Conservation (phyloP, 257 asterid genomes). For the Verbena officinalis region DNA sequence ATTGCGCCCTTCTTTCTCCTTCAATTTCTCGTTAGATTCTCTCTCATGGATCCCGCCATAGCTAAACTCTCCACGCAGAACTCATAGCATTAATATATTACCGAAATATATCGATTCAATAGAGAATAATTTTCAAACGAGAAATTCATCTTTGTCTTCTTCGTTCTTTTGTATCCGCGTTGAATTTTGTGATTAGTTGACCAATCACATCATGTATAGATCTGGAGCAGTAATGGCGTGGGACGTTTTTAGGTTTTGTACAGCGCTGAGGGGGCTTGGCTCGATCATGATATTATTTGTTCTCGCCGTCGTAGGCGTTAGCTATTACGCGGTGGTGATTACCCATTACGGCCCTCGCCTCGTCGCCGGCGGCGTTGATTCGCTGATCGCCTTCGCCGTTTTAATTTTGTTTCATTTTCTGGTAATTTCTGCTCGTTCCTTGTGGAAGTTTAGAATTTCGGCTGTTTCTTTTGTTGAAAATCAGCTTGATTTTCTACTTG, state of each 20-base stretch:
- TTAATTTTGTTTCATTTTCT: conserved; percentile 57
- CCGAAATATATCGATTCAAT: background rate
- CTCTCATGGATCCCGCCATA: conserved; percentile 23
- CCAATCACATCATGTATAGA: conserved; percentile 53
- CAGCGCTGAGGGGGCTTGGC: conserved; percentile 67
- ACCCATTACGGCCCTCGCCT: conserved; percentile 59
- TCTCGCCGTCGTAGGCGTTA: conserved; percentile 68
- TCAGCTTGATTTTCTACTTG: conserved; percentile 1
- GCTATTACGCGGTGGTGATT: conserved; percentile 70
- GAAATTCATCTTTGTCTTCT: background rate
- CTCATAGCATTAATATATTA: conserved; percentile 19
- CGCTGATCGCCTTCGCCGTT: conserved; percentile 47
- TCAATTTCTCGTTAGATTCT: background rate
- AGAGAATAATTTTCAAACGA: background rate
- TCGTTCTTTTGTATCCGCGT: background rate
- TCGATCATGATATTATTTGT: conserved; percentile 79
- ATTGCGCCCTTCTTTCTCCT: background rate
- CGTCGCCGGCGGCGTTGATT: conserved; percentile 47
- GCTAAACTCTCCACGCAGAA: conserved; percentile 21
- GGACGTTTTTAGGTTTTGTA: conserved; percentile 76
- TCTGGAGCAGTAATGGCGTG: conserved; percentile 80
- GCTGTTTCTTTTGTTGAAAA: background rate
- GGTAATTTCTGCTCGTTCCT: conserved; percentile 39
- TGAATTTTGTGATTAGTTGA: conserved; percentile 2
- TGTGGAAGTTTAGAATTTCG: background rate